phyloP scores from a whole-genome alignment of 306 rosid genomes.

The Pyrus communis region DNA sequence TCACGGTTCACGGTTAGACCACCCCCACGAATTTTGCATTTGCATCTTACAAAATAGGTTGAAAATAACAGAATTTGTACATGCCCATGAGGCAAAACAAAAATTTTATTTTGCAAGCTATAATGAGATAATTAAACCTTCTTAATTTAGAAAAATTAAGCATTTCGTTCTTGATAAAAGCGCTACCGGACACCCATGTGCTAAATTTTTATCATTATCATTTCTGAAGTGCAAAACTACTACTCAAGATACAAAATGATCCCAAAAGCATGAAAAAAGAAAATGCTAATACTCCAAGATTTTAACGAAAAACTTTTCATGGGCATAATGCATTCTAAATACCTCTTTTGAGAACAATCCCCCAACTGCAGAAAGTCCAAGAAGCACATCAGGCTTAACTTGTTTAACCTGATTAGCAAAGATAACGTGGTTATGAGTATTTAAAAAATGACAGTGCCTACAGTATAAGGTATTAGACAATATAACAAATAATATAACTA shows the following conservation, averaged over 20 bases:
- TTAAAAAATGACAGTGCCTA: not conserved
- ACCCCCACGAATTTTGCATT: not conserved
- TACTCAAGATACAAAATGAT: not conserved
- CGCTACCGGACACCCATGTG: not conserved
- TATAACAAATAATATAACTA: not conserved
- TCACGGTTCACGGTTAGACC: not conserved
- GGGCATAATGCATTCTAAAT: slow-evolving; percentile 6
- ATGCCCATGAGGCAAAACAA: not conserved
- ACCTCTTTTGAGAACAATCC: slow-evolving; percentile 97
- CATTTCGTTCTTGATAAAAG: not conserved
- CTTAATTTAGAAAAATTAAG: not conserved
- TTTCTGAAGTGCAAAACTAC: not conserved
- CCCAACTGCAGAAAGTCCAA: slow-evolving; percentile 98
- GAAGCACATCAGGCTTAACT: slow-evolving; percentile 97
- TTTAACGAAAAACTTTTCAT: not conserved
- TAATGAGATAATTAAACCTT: not conserved
- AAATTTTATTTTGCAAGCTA: not conserved
- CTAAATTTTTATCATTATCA: not conserved
- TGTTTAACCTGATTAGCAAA: slow-evolving; percentile 62
- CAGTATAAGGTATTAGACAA: not conserved
- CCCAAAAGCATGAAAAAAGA: not conserved
- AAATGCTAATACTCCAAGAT: not conserved
- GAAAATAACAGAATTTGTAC: not conserved
- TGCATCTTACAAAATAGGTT: not conserved
- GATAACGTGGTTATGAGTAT: slow-evolving; percentile 10